Evolutionary conservation across 2,329 filamentous ascomycete genomes (phyloP), one percentile per base, ranked within the genome.

Genomic region (Cadophora gregata): DNA sequence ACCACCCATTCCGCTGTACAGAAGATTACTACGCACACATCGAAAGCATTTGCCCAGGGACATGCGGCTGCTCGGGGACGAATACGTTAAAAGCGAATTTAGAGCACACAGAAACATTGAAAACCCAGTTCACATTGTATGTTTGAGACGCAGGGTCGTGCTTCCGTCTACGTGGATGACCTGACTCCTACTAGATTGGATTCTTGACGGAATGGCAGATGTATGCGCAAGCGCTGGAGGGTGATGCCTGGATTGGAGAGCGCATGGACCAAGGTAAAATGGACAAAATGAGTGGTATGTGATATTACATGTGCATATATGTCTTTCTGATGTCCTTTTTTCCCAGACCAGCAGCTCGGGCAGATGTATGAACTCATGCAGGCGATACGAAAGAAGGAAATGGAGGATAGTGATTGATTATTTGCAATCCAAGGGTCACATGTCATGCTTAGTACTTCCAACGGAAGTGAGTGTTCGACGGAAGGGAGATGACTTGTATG

Each of bases 171-270:
- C 62, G 61, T 68, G 66, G 61, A 68, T 58, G 69, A 58, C n/a
- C 16, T 58, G 14, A 8, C 51, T n/a, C 19, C 14, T 31, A 7
- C 8, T 71, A 97, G 93, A 93, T 98, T 74, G 96, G 95, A 1
- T 99, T 99, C 79, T 84, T 99, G 73, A 95, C 92, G 0, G 94
- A 98, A 79, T 99, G 95, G 95, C 96, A 99, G 79, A 81, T 93
- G 62, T 99, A 98, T 77, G 94, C 93, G 1, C 95, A 99, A 78
- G 90, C 93, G 77, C 81, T 99, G 19, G 95, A 98, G 76, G 95
- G 94, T 0, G 90, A 97, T 62, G 79, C 85, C 0, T 98, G 96
- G 96, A 84, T 86, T 67, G 95, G 90, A 1, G 92, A 93, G 70
- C 95, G 90, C 78, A 84, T 98, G 78, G 95, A 98, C 70, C 87